Percentiles rank a stretch among this genome's conserved stretches.
Evolutionary conservation across 306 rosid species (phyloP).

Genomic region (Fragaria nilgerrensis): DNA sequence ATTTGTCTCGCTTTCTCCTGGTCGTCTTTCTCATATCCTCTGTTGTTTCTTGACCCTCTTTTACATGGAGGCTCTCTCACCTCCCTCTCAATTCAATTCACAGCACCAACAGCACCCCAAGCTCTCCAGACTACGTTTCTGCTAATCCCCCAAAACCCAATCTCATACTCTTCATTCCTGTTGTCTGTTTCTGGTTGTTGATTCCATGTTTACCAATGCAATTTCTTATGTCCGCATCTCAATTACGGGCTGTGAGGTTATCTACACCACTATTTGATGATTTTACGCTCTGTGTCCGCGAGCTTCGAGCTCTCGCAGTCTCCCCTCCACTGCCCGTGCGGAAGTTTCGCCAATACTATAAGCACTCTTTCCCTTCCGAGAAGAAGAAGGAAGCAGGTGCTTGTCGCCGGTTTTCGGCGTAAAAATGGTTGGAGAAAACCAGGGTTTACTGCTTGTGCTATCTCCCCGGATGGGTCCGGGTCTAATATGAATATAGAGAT

Average conservation of each 20-base stretch:
- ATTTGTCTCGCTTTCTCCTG: too few relatives aligned
- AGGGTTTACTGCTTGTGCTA: conserved; percentile 35
- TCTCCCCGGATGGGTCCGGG: conserved; percentile 36
- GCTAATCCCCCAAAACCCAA: neutral
- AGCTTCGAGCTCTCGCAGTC: conserved; percentile 43
- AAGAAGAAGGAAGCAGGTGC: conserved; percentile 37
- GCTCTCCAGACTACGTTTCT: conserved; percentile 28
- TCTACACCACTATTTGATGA: conserved; percentile 44
- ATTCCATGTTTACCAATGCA: conserved; percentile 39
- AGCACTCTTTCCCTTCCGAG: neutral
- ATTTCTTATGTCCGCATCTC: conserved; percentile 27
- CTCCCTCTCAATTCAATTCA: conserved; percentile 7
- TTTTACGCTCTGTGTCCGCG: conserved; percentile 46
- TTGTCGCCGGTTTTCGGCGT: conserved; percentile 25
- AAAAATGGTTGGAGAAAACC: conserved; percentile 41
- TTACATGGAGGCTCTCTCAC: conserved; percentile 15
- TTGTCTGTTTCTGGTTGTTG: neutral
- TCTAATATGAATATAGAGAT: conserved; percentile 33
- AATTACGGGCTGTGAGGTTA: conserved; percentile 18
- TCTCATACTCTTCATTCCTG: neutral
- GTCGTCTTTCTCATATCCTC: neutral
- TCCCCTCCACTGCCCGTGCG: conserved; percentile 51
- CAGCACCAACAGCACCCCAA: conserved; percentile 19
- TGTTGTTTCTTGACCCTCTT: neutral
- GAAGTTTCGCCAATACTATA: conserved; percentile 8